A percentile compares a stretch with the other conserved stretches of the same genome.
Evolutionary conservation across 2,329 filamentous ascomycete genomes (phyloP).

Genomic region (Xylariaceae sp.): DNA sequence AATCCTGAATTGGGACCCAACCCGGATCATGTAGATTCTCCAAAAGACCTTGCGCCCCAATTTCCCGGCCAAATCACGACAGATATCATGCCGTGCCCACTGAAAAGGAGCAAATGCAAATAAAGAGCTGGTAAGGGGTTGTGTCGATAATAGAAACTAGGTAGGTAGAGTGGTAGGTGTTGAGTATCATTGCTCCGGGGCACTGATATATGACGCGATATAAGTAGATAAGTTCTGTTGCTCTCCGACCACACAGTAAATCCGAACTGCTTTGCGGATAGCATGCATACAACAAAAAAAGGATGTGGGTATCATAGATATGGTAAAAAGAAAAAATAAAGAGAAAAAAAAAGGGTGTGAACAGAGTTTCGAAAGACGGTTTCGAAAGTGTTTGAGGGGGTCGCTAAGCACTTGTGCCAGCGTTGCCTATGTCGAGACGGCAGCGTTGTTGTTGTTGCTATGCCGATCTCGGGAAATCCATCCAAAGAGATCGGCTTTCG

Average conservation of each 20-base stretch:
- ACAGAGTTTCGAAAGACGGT: conserved; percentile 11
- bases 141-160: conserved; percentile 21
- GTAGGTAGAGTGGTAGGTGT: conserved; percentile 1
- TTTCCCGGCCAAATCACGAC: neutral
- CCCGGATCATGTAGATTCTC: neutral
- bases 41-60: neutral
- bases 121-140: conserved; percentile 18
- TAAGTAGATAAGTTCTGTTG: conserved; percentile 23
- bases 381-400: neutral
- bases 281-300: conserved; percentile 25
- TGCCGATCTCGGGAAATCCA: conserved; percentile 48
- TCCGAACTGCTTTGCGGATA: conserved; percentile 27
- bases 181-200: conserved; percentile 15
- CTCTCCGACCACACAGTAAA: conserved; percentile 20
- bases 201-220: conserved; percentile 26
- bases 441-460: conserved; percentile 20
- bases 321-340: conserved; percentile 21
- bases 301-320: conserved; percentile 32
- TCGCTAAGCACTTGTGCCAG: neutral
- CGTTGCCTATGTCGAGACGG: conserved; percentile 23
- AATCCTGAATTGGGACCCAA: neutral
- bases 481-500: conserved; percentile 41
- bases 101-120: conserved; percentile 3
- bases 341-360: conserved; percentile 15
- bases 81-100: neutral